phyloP scores from a whole-genome alignment of 2,329 filamentous ascomycete species.

The Beauveria sp. region DNA sequence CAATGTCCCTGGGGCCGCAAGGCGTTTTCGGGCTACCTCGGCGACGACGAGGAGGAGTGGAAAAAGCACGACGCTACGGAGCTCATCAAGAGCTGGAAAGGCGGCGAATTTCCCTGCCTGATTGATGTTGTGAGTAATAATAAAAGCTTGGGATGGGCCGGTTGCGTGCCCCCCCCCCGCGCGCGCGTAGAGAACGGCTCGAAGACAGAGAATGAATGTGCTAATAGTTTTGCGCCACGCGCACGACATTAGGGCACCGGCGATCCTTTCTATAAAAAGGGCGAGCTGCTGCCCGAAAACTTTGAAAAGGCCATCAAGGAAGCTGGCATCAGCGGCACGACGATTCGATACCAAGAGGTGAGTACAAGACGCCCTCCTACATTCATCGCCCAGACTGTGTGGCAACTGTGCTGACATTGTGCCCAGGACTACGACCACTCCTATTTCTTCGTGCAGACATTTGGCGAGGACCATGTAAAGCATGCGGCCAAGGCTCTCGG shows the following conservation, averaged over 20 bases:
- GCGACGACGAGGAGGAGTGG: constrained; percentile 69
- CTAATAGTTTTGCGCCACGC: neutral
- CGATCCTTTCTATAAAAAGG: constrained; percentile 94
- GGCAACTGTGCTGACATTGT: neutral
- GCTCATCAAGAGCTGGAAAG: constrained; percentile 68
- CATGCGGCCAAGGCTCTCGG: constrained; percentile 80
- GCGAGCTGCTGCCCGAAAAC: constrained; percentile 90
- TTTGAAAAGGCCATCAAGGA: constrained; percentile 72
- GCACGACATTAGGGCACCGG: constrained; percentile 60
- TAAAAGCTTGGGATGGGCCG: neutral
- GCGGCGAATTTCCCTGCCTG: constrained; percentile 61
- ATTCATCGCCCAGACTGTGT: neutral
- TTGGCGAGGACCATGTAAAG: constrained; percentile 82
- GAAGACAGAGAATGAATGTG: neutral
- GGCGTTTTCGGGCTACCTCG: constrained; percentile 87
- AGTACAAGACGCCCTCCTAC: constrained; percentile 19
- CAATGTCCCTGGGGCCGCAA: constrained; percentile 92
- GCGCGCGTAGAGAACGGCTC: no score
- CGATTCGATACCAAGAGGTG: constrained; percentile 73
- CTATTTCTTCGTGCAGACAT: constrained; percentile 92
- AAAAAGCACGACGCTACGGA: constrained; percentile 88
- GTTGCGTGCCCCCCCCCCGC: neutral
- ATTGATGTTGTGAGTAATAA: constrained; percentile 69
- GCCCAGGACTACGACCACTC: constrained; percentile 83
- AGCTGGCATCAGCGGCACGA: constrained; percentile 63